Percentiles rank a stretch among this genome's conserved stretches.
phyloP scores from a whole-genome alignment of 2,329 filamentous ascomycete species.

The Phyllosticta capitalensis region DNA sequence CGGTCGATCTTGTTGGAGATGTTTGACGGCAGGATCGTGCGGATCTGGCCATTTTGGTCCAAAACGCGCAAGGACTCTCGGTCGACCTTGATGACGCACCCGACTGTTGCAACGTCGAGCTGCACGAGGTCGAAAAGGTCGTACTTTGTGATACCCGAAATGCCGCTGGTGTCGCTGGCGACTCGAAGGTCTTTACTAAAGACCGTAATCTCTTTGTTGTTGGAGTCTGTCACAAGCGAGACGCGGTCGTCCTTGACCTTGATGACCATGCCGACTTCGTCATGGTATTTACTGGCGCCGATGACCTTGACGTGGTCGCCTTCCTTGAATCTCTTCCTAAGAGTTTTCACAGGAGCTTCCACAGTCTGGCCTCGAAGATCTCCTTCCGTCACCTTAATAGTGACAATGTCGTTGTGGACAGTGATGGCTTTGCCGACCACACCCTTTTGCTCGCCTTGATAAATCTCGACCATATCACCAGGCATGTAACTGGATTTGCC shows the following conservation, averaged over 20 bases:
- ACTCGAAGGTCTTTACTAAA: conserved; percentile 96
- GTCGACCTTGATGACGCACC: conserved; percentile 89
- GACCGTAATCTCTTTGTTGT: conserved; percentile 86
- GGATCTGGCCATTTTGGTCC: conserved; percentile 78
- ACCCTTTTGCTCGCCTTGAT: conserved; percentile 87
- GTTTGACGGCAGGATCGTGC: conserved; percentile 79
- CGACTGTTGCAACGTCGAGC: conserved; percentile 84
- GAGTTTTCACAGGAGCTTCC: conserved; percentile 82
- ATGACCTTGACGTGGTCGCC: conserved; percentile 99
- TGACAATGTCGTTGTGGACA: conserved; percentile 86
- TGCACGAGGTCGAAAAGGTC: conserved; percentile 91
- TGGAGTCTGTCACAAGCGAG: conserved; percentile 86
- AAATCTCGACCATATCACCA: conserved; percentile 94
- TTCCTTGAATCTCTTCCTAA: conserved; percentile 84
- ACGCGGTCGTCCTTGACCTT: conserved; percentile 87
- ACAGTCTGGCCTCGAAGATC: conserved; percentile 74
- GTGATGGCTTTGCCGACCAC: conserved; percentile 77
- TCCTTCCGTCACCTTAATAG: conserved; percentile 74
- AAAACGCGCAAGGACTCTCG: conserved; percentile 82
- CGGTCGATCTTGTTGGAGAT: conserved; percentile 81
- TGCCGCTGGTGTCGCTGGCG: conserved; percentile 82
- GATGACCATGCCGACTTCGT: conserved; percentile 95
- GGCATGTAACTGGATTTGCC: conserved; percentile 77
- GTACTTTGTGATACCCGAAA: conserved; percentile 77
- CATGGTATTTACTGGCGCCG: conserved; percentile 84